Percentiles rank a stretch among this genome's conserved stretches.
Evolutionary conservation across 1,139 yeast genomes (phyloP).

Genomic region (Magnusiomyces sp.): DNA sequence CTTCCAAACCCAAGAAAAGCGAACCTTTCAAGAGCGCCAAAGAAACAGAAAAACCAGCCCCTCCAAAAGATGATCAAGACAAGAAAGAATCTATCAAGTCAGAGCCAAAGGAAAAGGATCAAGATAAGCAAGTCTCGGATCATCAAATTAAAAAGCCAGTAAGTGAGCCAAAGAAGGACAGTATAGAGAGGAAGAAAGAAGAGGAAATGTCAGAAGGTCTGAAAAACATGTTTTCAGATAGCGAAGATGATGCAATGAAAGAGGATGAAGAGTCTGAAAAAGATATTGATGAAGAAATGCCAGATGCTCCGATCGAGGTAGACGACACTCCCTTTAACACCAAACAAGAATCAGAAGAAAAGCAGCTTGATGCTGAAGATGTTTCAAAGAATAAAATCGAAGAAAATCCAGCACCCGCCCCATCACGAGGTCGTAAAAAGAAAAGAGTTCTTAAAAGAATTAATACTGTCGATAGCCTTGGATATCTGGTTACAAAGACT

Average conservation of each 20-base stretch:
- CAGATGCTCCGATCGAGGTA: too few species aligned
- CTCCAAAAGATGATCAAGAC: neutral
- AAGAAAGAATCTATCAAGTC: neutral
- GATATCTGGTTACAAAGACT: slow-evolving; percentile 12
- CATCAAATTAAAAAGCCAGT: neutral
- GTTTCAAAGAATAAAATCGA: slow-evolving; percentile 1
- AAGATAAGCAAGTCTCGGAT: neutral
- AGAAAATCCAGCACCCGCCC: neutral
- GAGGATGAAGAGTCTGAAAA: slow-evolving; percentile 10
- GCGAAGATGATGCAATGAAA: neutral
- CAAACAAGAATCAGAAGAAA: neutral
- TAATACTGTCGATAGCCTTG: slow-evolving; percentile 11
- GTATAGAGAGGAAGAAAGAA: slow-evolving; percentile 4
- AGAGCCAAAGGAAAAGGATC: neutral
- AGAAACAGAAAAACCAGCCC: neutral
- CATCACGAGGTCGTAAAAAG: slow-evolving; percentile 3
- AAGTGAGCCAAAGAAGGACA: neutral
- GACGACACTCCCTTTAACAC: too few species aligned
- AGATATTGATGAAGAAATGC: neutral
- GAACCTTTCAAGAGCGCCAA: neutral
- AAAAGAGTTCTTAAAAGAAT: slow-evolving; percentile 12
- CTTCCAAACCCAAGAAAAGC: neutral
- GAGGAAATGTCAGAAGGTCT: slow-evolving; percentile 7
- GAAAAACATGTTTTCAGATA: slow-evolving; percentile 11
- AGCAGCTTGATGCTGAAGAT: neutral